A percentile compares a stretch with the other conserved stretches of the same genome.
These are phyloP conservation scores for Colletotrichum siamense DNA, from an alignment of 2,329 filamentous ascomycete genomes.

Conservation along the genomic window DNA sequence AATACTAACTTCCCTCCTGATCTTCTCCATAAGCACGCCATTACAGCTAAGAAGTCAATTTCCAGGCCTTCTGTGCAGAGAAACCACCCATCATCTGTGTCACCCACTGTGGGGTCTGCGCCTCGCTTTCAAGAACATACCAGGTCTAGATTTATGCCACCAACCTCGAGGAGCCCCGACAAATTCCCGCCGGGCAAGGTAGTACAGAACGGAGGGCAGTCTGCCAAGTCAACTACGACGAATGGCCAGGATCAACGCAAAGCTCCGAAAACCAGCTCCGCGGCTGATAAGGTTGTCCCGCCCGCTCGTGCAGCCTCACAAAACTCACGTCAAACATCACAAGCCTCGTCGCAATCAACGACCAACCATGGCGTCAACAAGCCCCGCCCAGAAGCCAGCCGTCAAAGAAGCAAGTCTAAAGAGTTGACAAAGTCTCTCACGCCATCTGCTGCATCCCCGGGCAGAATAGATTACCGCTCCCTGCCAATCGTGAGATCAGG, in stretches of 20 bases:
- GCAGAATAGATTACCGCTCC: neutral
- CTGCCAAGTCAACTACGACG: neutral
- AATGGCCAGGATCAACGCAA: neutral
- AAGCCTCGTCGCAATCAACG: neutral
- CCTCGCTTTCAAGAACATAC: neutral
- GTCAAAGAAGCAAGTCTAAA: neutral
- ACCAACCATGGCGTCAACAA: neutral
- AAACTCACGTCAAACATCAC: neutral
- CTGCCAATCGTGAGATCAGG: neutral
- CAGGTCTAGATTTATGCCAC: neutral
- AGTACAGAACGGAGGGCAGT: neutral
- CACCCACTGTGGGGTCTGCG: neutral
- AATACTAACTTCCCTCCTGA: conserved; percentile 1
- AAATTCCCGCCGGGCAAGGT: neutral
- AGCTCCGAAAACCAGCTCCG: neutral
- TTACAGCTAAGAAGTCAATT: conserved; percentile 5
- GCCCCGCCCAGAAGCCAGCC: neutral
- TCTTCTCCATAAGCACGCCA: neutral
- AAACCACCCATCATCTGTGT: neutral
- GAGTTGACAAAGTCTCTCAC: neutral
- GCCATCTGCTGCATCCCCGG: neutral
- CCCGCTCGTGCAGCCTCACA: neutral
- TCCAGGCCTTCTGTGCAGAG: neutral
- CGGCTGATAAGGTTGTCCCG: neutral
- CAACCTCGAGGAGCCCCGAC: neutral